Evolutionary conservation across 2,329 filamentous ascomycete genomes (phyloP).

Genomic region (Trichoderma sp.): DNA sequence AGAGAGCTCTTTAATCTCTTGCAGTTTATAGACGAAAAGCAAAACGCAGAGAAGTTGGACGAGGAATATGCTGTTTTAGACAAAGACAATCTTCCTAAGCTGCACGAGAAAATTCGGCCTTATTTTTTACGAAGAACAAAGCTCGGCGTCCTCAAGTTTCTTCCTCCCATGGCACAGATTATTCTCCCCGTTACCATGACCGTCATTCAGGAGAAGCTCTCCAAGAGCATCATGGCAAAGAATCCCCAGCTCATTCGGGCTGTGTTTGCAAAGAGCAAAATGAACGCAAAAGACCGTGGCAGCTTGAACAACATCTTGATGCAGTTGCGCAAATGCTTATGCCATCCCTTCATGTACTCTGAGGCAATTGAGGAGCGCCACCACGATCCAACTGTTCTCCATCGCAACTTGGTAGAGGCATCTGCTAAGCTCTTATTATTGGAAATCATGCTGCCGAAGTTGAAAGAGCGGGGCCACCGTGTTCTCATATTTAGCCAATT

Average conservation of each 20-base stretch:
- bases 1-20: slow-evolving; percentile 94
- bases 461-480: slow-evolving; percentile 79
- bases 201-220: slow-evolving; percentile 86
- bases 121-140: slow-evolving; percentile 77
- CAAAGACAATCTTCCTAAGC: slow-evolving; percentile 72
- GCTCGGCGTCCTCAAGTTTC: slow-evolving; percentile 80
- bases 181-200: slow-evolving; percentile 97
- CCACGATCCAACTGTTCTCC: slow-evolving; percentile 57
- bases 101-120: slow-evolving; percentile 79
- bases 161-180: slow-evolving; percentile 91
- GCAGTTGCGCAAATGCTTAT: slow-evolving; percentile 90
- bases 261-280: slow-evolving; percentile 68
- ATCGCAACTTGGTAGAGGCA: slow-evolving; percentile 84
- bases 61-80: slow-evolving; percentile 73
- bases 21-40: slow-evolving; percentile 77
- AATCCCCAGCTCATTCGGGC: slow-evolving; percentile 85
- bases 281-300: slow-evolving; percentile 69
- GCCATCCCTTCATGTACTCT: slow-evolving; percentile 95
- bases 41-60: slow-evolving; percentile 71
- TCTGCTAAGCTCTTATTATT: slow-evolving; percentile 85
- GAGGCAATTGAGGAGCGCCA: slow-evolving; percentile 81
- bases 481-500: slow-evolving; percentile 97
- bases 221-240: slow-evolving; percentile 88
- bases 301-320: slow-evolving; percentile 92
- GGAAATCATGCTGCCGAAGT: slow-evolving; percentile 80